These are phyloP conservation scores for Coemansia sp. DNA, from an alignment of 192 early-diverging fungal species.

Conservation along the genomic window DNA sequence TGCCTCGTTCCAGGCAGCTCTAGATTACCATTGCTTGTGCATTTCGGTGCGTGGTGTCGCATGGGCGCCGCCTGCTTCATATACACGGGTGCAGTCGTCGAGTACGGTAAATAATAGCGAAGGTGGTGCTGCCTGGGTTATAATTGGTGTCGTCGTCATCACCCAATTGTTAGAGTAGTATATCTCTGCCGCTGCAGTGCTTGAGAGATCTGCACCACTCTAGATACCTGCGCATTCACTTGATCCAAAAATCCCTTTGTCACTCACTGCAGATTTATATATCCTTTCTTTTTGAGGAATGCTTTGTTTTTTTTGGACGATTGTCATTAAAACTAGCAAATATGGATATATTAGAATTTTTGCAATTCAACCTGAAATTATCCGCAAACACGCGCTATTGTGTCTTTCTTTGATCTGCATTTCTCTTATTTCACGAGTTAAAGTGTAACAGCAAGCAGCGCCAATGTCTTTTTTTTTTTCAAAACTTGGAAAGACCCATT, in stretches of 20 bases:
- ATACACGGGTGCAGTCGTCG: not conserved
- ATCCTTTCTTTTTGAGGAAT: not conserved
- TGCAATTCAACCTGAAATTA: not conserved
- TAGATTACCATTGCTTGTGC: not conserved
- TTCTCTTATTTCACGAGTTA: no score
- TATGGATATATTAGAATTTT: not conserved
- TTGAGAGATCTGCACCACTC: not conserved
- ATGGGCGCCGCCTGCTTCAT: not conserved
- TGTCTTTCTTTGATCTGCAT: not conserved
- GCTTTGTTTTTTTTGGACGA: not conserved
- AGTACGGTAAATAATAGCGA: not conserved
- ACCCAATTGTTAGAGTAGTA: not conserved
- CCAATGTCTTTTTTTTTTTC: no score
- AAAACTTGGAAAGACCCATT: not conserved
- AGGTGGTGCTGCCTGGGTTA: not conserved
- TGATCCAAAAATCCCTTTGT: not conserved
- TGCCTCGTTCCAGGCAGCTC: not conserved
- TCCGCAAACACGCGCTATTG: not conserved
- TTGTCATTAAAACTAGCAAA: not conserved
- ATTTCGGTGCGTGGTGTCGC: not conserved
- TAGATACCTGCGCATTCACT: not conserved
- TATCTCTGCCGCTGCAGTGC: not conserved
- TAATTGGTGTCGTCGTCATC: not conserved
- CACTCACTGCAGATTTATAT: not conserved
- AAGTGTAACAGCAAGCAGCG: no score